Evolutionary conservation across 371 early-diverging fungal species (phyloP).

Genomic region (Mucor circinelloides): DNA sequence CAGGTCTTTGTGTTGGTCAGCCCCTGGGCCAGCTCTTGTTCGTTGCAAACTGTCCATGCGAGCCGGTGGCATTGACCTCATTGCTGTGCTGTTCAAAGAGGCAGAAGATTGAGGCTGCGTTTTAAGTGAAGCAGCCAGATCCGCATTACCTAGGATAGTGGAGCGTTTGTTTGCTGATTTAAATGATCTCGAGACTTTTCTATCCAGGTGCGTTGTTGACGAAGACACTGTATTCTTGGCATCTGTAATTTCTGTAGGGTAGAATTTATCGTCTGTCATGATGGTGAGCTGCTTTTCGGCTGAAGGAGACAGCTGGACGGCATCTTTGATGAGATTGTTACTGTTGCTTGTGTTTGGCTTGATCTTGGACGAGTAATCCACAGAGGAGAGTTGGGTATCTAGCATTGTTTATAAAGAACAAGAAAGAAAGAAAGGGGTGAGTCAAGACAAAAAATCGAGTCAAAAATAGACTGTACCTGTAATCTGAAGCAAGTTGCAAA

Average conservation of each 20-base stretch:
- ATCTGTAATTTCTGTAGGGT: slow-evolving; percentile 55
- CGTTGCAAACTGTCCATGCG: slow-evolving; percentile 39
- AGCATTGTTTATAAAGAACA: background rate
- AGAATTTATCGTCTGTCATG: slow-evolving; percentile 29
- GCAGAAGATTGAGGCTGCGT: background rate
- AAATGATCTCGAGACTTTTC: slow-evolving; percentile 64
- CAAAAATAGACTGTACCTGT: slow-evolving; percentile 49
- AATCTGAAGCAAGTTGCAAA: slow-evolving; percentile 75
- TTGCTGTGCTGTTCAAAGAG: background rate
- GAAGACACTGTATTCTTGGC: slow-evolving; percentile 41
- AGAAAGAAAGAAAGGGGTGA: background rate
- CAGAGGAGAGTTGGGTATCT: slow-evolving; percentile 46
- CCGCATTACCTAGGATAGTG: slow-evolving; percentile 46
- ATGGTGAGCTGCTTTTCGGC: slow-evolving; percentile 24
- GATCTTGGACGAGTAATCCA: slow-evolving; percentile 38
- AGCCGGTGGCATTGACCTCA: slow-evolving; percentile 12
- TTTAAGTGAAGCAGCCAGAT: slow-evolving; percentile 17
- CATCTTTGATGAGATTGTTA: slow-evolving; percentile 14
- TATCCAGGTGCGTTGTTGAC: slow-evolving; percentile 57
- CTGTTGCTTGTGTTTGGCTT: slow-evolving; percentile 3
- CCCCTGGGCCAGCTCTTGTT: background rate
- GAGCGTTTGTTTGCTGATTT: slow-evolving; percentile 57
- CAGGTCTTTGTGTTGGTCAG: slow-evolving; percentile 33
- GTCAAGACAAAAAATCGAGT: background rate
- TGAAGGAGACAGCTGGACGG: slow-evolving; percentile 16